Conservation (phyloP, 306 rosid species). For the Castanea sativa region DNA sequence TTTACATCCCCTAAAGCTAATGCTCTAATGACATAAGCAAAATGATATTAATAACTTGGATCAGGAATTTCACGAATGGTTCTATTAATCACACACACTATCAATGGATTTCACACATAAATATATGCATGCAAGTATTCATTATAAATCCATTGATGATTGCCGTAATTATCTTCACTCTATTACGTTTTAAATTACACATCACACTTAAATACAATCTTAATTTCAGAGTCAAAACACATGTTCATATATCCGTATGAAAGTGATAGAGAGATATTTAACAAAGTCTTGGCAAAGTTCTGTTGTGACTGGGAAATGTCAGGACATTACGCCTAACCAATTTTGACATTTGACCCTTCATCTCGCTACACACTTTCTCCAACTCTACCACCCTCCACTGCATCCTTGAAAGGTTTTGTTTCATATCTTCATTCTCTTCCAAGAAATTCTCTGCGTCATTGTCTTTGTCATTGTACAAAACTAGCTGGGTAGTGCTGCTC, state of each 20-base stretch:
- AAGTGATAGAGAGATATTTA: conserved; percentile 22
- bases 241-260: neutral
- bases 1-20: too few species aligned
- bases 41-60: too few species aligned
- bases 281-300: conserved; percentile 53
- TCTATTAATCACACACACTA: too few species aligned
- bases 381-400: conserved; percentile 62
- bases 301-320: conserved; percentile 35
- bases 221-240: neutral
- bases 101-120: too few species aligned
- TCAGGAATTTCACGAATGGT: too few species aligned
- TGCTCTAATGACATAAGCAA: too few species aligned
- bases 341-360: conserved; percentile 61
- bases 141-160: too few species aligned
- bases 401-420: conserved; percentile 45
- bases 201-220: neutral
- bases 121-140: too few species aligned
- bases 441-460: conserved; percentile 10
- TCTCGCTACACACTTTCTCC: conserved; percentile 57
- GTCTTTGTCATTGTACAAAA: conserved; percentile 10
- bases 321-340: conserved; percentile 29
- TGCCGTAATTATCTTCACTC: too few species aligned
- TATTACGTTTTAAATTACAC: neutral
- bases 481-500: conserved; percentile 28
- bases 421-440: conserved; percentile 38